phyloP scores from a whole-genome alignment of 306 rosid species.

The Vigna trinervia region DNA sequence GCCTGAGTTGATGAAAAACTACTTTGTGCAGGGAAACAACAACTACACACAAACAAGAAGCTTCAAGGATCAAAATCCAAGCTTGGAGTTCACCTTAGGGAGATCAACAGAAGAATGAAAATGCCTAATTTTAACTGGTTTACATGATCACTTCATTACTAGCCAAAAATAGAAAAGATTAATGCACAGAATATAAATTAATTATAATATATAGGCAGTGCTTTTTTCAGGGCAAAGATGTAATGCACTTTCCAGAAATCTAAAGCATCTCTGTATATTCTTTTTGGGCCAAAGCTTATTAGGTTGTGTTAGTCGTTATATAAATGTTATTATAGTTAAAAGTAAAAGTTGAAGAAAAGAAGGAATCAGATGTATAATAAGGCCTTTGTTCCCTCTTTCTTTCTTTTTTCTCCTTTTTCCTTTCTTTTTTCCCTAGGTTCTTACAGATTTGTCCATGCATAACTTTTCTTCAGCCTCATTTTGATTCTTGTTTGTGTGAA shows the following conservation, averaged over 20 bases:
- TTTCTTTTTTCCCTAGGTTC: slow-evolving; percentile 44
- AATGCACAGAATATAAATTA: slow-evolving; percentile 43
- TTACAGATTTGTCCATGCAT: slow-evolving; percentile 41
- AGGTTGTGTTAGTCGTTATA: slow-evolving; percentile 56
- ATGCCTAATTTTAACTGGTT: slow-evolving; percentile 40
- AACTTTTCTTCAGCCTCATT: slow-evolving; percentile 32
- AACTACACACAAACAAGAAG: slow-evolving; percentile 51
- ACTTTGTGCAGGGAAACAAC: slow-evolving; percentile 61
- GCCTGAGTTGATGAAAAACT: slow-evolving; percentile 33
- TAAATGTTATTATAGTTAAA: slow-evolving; percentile 47
- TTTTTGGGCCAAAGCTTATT: slow-evolving; percentile 55
- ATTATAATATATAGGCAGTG: slow-evolving; percentile 39
- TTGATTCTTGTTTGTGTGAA: slow-evolving; percentile 50
- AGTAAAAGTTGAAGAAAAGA: slow-evolving; percentile 62
- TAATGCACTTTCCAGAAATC: slow-evolving; percentile 49
- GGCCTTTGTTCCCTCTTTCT: slow-evolving; percentile 41
- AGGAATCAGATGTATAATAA: slow-evolving; percentile 61
- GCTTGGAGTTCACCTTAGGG: slow-evolving; percentile 80
- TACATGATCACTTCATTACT: slow-evolving; percentile 34
- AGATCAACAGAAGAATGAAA: slow-evolving; percentile 56
- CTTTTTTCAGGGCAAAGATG: slow-evolving; percentile 52
- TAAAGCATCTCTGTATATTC: slow-evolving; percentile 63
- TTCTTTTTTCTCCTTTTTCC: neutral
- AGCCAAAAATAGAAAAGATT: slow-evolving; percentile 17
- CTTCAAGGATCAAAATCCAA: slow-evolving; percentile 59